Evolutionary conservation across 2,329 filamentous ascomycete genomes (phyloP), one percentile per base, ranked within the genome.

Genomic region (Fusarium euwallaceae): DNA sequence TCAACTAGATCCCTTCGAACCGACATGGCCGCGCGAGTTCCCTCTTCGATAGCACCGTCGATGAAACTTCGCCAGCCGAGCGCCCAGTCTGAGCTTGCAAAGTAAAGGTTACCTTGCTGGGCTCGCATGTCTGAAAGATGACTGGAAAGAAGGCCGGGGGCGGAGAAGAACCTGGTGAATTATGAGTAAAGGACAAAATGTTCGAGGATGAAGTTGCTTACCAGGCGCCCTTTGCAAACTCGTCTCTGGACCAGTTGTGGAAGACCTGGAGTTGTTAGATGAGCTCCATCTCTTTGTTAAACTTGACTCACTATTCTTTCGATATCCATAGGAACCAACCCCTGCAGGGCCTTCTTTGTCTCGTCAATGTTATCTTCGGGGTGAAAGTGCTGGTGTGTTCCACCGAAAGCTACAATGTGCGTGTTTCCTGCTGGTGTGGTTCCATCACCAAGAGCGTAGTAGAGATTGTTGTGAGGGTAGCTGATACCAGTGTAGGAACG

Each of bases 11-110:
- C 61, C 27, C 39, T 43, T 16, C 61, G 4, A 0, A 74, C 48
- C 7, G 60, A 64, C 61, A 75, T 56, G 2, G 76, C 77, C 80
- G 83, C 83, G 1, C 77, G 70, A 0, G 77, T 76, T 0, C 86
- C 86, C 37, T 86, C 84, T 61, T 87, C 84, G 48, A 88, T 87
- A 0, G 86, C 86, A 1, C 86, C 86, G 69, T 88, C 87, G 14
- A 87, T 87, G 43, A 87, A 87, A 24, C 86, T 84, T 1, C 86
- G 79, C 86, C 87, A 88, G 0, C 86, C 86, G 9, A 85, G 72
- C 2, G 86, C 86, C 86, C 86, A 88, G 56, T 88, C 86, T 0
- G 85, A 84, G 62, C 82, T 86, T 0, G 85, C 85, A 80, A 88
- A 88, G 5, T 86, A 70, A 5, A 87, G 75, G 39, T 86, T 85